Evolutionary conservation across 768 basidiomycete genomes (phyloP), one percentile per base, ranked within the genome.

Genomic region (Hemileccinum rubropunctum): DNA sequence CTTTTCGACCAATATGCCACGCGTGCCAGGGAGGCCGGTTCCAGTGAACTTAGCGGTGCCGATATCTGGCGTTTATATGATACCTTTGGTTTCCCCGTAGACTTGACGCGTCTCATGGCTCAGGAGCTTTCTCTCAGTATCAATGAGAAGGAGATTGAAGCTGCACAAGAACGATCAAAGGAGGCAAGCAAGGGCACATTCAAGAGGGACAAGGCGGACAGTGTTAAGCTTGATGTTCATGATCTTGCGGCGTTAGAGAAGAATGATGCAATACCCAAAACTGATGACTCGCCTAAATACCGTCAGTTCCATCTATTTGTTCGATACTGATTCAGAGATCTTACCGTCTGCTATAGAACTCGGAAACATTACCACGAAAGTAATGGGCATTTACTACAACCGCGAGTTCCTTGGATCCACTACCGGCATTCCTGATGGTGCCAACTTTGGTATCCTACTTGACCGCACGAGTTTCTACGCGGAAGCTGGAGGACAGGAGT

Each of bases 1-100:
- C 77, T 98, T 5, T 99, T 98, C 67, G 91, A 95, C 47, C 83
- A 89, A 58, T 97, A 91, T 67, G 89, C 88, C 18, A 63, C 73
- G 23, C 76, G 79, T 28, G 84, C 95, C 9, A 76, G 76, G 56
- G 78, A 84, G 46, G 72, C 77, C 42, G 85, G 84, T 8, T 60
- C 71, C 5, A 84, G 73, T 34, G 80, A 83, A 57, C 82, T 99
- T 27, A 83, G 75, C 51, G 97, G 97, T 21, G 88, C 86, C 58
- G 95, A 99, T 62, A 91, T 98, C 32, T 99, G 97, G 97, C 81
- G 91, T 23, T 71, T 99, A 44, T 98, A 98, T 66, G 97, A 99
- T 66, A 98, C 97, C 1, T 99, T 90, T 64, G 97, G 97, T 44
- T 99, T 99, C 75, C 97, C 97, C 0, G 93, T 91, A 36, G 97